These are phyloP conservation scores for Ceratocystis cubensis DNA, from an alignment of 2,329 filamentous ascomycete genomes.

Conservation along the genomic window DNA sequence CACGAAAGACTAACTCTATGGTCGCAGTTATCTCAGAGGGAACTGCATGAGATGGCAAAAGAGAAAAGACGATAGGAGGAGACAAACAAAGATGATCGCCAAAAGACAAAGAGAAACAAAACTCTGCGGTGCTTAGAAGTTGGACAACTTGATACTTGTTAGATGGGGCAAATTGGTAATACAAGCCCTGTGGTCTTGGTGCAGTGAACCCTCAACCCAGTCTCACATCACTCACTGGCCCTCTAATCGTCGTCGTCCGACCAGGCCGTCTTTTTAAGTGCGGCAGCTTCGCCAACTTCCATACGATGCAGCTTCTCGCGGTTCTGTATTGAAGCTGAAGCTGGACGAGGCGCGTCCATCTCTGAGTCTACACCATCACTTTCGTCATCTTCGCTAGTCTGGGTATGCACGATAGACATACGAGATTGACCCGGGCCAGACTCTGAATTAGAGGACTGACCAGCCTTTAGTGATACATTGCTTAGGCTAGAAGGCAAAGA, in stretches of 20 bases:
- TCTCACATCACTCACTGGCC: not conserved
- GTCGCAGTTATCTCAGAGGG: not conserved
- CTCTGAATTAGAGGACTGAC: not conserved
- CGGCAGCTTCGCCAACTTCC: slow-evolving; percentile 47
- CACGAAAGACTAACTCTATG: not conserved
- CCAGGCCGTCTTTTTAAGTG: slow-evolving; percentile 33
- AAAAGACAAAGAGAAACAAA: not conserved
- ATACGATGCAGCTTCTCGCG: slow-evolving; percentile 43
- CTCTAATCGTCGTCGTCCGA: slow-evolving; percentile 31
- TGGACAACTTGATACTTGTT: not conserved
- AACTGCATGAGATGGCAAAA: not conserved
- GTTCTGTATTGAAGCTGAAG: slow-evolving; percentile 36
- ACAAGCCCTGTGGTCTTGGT: not conserved
- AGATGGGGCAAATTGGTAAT: not conserved
- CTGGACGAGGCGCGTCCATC: slow-evolving; percentile 37
- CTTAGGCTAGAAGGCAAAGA: not conserved
- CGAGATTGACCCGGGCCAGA: slow-evolving; percentile 7
- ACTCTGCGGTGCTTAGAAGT: not conserved
- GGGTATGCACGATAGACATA: not conserved
- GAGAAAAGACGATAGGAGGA: not conserved
- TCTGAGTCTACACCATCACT: slow-evolving; percentile 30
- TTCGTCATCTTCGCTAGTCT: slow-evolving; percentile 31
- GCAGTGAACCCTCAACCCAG: slow-evolving; percentile 5
- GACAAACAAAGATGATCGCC: not conserved
- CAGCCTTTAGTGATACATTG: not conserved